phyloP scores from a whole-genome alignment of 371 early-diverging fungal genomes.

The Mortierella sp. region DNA sequence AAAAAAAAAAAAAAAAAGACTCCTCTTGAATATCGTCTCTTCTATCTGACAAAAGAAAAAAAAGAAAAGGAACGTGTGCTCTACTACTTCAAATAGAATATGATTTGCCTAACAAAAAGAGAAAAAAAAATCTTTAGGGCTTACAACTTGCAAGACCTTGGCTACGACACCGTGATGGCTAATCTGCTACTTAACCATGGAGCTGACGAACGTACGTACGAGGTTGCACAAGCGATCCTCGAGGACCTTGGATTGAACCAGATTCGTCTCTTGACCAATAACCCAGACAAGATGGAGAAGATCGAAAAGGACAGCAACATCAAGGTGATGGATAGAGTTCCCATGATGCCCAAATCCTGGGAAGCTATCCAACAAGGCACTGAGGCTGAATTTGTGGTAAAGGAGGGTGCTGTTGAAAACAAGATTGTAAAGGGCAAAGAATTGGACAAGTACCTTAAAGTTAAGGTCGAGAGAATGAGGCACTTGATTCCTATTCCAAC shows the following conservation, averaged over 20 bases:
- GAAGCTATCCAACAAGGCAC: slow-evolving; percentile 42
- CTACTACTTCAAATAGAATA: too few relatives aligned
- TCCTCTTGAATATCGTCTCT: too few relatives aligned
- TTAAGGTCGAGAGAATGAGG: slow-evolving; percentile 54
- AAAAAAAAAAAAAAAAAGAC: background rate
- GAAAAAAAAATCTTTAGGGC: slow-evolving; percentile 68
- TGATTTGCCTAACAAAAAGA: background rate
- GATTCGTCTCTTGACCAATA: slow-evolving; percentile 93
- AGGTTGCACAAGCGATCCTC: slow-evolving; percentile 92
- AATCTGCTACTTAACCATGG: slow-evolving; percentile 92
- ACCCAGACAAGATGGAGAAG: slow-evolving; percentile 93
- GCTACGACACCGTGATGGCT: slow-evolving; percentile 95
- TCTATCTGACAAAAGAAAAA: too few relatives aligned
- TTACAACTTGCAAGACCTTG: slow-evolving; percentile 96
- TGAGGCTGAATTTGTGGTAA: slow-evolving; percentile 37
- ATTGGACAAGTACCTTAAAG: slow-evolving; percentile 44
- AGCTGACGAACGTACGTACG: slow-evolving; percentile 92
- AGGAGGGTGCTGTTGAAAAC: slow-evolving; percentile 54
- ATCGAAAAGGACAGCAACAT: slow-evolving; percentile 76
- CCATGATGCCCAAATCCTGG: slow-evolving; percentile 93
- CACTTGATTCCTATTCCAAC: slow-evolving; percentile 31
- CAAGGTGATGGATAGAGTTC: slow-evolving; percentile 83
- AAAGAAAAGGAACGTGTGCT: too few relatives aligned
- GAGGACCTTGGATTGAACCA: slow-evolving; percentile 79
- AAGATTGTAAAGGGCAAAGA: slow-evolving; percentile 56